phyloP scores from a whole-genome alignment of 495 filamentous ascomycete genomes.

The Hyaloscypha hepaticicola region DNA sequence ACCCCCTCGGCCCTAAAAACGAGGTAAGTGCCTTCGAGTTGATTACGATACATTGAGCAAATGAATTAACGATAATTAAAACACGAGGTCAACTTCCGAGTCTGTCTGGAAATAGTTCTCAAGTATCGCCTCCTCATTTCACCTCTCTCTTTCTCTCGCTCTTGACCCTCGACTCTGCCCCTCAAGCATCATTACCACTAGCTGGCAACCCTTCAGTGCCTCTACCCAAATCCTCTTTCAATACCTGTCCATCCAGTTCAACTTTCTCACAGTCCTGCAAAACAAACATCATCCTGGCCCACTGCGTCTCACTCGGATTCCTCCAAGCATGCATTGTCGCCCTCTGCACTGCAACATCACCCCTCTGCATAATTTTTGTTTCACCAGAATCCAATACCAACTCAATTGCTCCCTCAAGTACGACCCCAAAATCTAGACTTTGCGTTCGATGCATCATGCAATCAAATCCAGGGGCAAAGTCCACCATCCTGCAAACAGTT shows the following conservation, averaged over 20 bases:
- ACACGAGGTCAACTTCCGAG: no score
- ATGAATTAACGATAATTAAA: no score
- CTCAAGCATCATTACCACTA: constrained; percentile 15
- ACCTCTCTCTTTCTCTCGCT: no score
- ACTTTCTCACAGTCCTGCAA: constrained; percentile 44
- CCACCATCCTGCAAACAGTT: constrained; percentile 22
- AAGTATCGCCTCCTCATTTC: no score
- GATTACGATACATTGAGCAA: no score
- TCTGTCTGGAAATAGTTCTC: no score
- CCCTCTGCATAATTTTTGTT: constrained; percentile 51
- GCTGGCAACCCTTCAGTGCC: neutral
- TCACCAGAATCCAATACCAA: constrained; percentile 63
- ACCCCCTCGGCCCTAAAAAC: no score
- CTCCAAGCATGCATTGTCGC: constrained; percentile 57
- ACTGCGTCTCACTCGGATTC: constrained; percentile 49
- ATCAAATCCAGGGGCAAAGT: constrained; percentile 14
- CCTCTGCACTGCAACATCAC: constrained; percentile 39
- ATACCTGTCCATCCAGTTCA: constrained; percentile 39
- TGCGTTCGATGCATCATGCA: constrained; percentile 66
- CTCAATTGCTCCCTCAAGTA: constrained; percentile 69
- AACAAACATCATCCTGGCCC: constrained; percentile 60
- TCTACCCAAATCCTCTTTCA: constrained; percentile 17
- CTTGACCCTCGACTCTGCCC: no score
- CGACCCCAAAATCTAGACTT: constrained; percentile 72
- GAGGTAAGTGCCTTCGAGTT: no score